Evolutionary conservation across 2,329 filamentous ascomycete genomes (phyloP).

Genomic region (Ophiostoma tasmaniense): DNA sequence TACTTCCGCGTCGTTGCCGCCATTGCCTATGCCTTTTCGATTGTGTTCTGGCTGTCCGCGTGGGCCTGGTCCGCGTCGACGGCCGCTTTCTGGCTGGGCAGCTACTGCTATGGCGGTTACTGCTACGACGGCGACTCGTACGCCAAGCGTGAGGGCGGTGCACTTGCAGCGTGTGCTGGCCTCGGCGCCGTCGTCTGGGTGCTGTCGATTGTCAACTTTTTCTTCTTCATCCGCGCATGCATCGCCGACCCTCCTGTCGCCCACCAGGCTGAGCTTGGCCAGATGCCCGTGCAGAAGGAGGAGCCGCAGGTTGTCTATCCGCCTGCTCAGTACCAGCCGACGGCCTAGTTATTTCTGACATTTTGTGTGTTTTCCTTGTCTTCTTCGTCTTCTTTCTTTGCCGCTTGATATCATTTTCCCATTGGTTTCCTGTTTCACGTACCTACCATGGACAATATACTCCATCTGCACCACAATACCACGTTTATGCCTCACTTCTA

Average conservation of each 20-base stretch:
- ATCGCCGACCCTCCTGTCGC: conserved; percentile 2
- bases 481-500: not conserved
- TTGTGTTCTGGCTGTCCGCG: conserved; percentile 32
- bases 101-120: not conserved
- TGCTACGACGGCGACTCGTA: not conserved
- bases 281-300: not conserved
- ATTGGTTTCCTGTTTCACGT: not conserved
- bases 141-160: not conserved
- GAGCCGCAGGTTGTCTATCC: not conserved
- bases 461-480: not conserved
- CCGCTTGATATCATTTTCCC: not conserved
- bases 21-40: conserved; percentile 27
- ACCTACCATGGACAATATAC: not conserved
- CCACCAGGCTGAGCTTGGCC: conserved; percentile 7
- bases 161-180: conserved; percentile 8
- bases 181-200: conserved; percentile 37
- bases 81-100: conserved; percentile 24
- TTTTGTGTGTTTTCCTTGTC: not conserved
- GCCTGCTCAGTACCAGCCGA: not conserved
- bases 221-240: conserved; percentile 30
- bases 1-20: conserved; percentile 33
- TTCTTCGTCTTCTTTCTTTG: not conserved
- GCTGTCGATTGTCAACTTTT: conserved; percentile 31
- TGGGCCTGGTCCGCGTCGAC: conserved; percentile 19
- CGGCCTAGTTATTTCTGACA: not conserved